Evolutionary conservation across 2,329 filamentous ascomycete species (phyloP).

Genomic region (Colletotrichum plurivorum): DNA sequence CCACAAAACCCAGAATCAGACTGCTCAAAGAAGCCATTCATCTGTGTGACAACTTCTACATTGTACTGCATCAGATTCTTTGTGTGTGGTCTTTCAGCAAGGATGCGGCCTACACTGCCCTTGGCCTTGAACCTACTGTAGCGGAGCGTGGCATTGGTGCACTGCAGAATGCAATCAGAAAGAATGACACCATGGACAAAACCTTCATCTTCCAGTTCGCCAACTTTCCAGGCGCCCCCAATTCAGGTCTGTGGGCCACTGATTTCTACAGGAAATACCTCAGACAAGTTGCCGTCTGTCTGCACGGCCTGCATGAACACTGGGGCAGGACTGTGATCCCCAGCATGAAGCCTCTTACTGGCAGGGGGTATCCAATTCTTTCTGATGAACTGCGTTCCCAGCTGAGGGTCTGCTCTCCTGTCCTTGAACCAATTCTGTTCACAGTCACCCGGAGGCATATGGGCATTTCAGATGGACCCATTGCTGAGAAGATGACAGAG

Average conservation of each 20-base stretch:
- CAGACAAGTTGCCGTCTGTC: conserved; percentile 57
- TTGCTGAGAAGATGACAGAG: conserved; percentile 51
- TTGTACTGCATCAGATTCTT: conserved; percentile 76
- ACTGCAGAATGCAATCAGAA: conserved; percentile 54
- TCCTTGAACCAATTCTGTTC: conserved; percentile 69
- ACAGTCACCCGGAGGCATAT: conserved; percentile 64
- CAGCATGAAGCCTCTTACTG: conserved; percentile 47
- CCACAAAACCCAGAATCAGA: conserved; percentile 58
- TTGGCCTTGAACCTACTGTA: conserved; percentile 3
- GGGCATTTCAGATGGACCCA: conserved; percentile 52
- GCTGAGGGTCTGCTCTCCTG: conserved; percentile 63
- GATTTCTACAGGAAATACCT: conserved; percentile 42
- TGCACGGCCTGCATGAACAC: conserved; percentile 56
- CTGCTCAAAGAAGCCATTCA: conserved; percentile 71
- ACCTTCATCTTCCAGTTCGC: conserved; percentile 52
- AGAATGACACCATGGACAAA: conserved; percentile 51
- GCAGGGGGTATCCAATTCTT: conserved; percentile 66
- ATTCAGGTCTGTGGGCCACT: conserved; percentile 27
- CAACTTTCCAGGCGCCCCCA: conserved; percentile 51
- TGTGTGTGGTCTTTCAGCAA: conserved; percentile 66
- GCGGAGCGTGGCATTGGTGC: conserved; percentile 53
- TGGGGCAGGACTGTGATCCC: conserved; percentile 54
- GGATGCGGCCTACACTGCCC: conserved; percentile 50
- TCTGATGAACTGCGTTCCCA: conserved; percentile 66
- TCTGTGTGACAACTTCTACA: conserved; percentile 72